Base-by-base conservation (phyloP, 352 stramenopile genomes). In the Globisporangium paddicum region DNA sequence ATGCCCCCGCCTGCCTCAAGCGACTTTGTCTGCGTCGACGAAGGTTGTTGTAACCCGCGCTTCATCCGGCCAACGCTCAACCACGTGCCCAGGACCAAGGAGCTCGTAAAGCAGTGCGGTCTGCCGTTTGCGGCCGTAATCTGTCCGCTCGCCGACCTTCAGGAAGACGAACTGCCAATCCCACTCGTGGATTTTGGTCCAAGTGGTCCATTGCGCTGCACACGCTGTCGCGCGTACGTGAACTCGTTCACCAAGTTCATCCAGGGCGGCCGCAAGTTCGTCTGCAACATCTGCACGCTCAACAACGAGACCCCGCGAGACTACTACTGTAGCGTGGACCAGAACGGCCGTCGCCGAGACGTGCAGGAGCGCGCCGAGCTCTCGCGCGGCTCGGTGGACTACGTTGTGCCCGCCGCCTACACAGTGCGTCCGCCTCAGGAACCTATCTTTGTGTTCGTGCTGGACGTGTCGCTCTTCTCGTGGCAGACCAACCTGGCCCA, bases 161-260 rank as follows among this genome's bases (percentile, higher is more conserved):
- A 86, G 53, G 82, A 90, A 19, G 86, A 92, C 46, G 88, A 96
- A 53, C 54, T 87, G 30, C 81, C 87, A 6, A 89, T 96, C 53
- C 83, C 80, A 16, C 60, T 96, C 2, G 87, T 96, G 46, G 88
- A 96, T 62, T 95, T 96, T 70, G 87, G 88, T 3, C 71, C 77
- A 18, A 86, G 54, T 1, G 88, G 88, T 2, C 88, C 88, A 8
- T 70, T 94, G 23, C 81, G 88, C 44, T 96, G 88, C 73, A 90
- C 78, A 18, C 80, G 86, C 2, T 96, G 88, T 73, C 71, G 71
- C 46, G 86, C 82, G 42, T 96, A 96, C 67, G 83, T 96, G 26
- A 96, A 94, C 62, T 88, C 75, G 30, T 96, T 91, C 60, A 93
- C 82, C 30, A 89, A 89, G 62, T 96, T 93, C 65, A 88, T 91